A percentile compares a stretch with the other conserved stretches of the same genome.
Evolutionary conservation across 2,329 filamentous ascomycete species (phyloP).

Genomic region (Aspergillus caelatus): DNA sequence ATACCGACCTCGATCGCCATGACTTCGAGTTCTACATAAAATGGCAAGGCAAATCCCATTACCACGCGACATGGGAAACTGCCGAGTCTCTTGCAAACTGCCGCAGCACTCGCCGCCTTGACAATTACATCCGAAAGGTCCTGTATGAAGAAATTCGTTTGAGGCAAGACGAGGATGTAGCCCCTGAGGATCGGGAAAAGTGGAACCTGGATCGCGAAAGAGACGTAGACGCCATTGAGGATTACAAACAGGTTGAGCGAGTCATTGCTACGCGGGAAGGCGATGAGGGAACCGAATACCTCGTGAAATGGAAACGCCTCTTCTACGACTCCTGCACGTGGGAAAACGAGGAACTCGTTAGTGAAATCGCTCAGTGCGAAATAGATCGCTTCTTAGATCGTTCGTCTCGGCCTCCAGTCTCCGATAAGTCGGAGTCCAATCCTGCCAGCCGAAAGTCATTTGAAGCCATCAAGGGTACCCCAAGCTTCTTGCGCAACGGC

Average conservation of each 20-base stretch:
- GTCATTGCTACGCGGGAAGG: constrained; percentile 82
- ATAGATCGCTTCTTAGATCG: constrained; percentile 91
- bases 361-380: constrained; percentile 77
- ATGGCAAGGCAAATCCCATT: constrained; percentile 94
- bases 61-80: constrained; percentile 94
- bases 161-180: constrained; percentile 71
- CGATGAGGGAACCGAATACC: constrained; percentile 83
- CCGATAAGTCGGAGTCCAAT: constrained; percentile 76
- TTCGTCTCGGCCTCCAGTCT: constrained; percentile 76
- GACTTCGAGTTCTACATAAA: constrained; percentile 94
- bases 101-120: constrained; percentile 83
- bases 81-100: constrained; percentile 73
- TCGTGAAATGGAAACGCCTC: constrained; percentile 94
- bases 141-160: constrained; percentile 80
- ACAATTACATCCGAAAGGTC: constrained; percentile 90
- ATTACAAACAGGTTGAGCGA: constrained; percentile 90
- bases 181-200: constrained; percentile 85
- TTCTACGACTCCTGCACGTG: constrained; percentile 95
- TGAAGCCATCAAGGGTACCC: constrained; percentile 76
- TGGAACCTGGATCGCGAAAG: constrained; percentile 95
- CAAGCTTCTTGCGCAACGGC: constrained; percentile 80
- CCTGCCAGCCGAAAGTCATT: constrained; percentile 71
- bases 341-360: constrained; percentile 78
- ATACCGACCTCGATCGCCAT: constrained; percentile 48
- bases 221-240: constrained; percentile 81